Base-by-base conservation (phyloP, 2,329 filamentous ascomycete species). In the Pestalotiopsis sp. region DNA sequence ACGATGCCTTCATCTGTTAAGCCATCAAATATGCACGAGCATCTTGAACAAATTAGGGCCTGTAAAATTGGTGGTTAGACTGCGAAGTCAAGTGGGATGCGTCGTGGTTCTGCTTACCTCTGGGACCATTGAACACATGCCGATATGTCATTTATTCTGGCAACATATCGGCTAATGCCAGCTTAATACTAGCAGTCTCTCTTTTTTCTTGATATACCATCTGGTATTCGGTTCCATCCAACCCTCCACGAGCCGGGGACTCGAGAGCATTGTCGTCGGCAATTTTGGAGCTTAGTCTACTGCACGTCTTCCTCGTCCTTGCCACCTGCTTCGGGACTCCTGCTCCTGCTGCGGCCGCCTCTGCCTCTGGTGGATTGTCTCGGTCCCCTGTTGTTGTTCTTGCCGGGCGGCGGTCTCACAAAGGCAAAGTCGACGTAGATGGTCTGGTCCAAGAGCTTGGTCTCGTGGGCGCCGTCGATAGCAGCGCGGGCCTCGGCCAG, bases 351-450 rank as follows among this genome's bases (percentile, higher is more conserved):
- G 67, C 86, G 75, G 49, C 83, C 81, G 14, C 77, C 73, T 2
- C 78, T 75, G 36, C 79, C 78, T 11, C 80, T 75, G 64, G 79
- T 77, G 61, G 78, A 79, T 58, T 80, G 80, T 41, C 84, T 77
- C 2, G 81, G 80, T 14, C 81, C 81, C 2, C 80, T 78, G 39
- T 82, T 78, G 39, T 82, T 79, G 23, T 80, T 81, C 78, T 90
- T 90, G 68, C 84, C 86, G 20, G 91, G 92, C 17, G 93, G 93
- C 68, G 93, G 93, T 63, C 93, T 85, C 69, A 96, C 93, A 78
- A 96, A 96, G 1, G 93, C 93, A 80, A 94, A 96, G 82, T 96
- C 93, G 70, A 95, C 93, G 69, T 87, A 83, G 72, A 96, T 87
- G 7, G 91, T 93, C 85, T 96, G 93, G 75, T 96, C 93, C 59